These are phyloP conservation scores for Fusarium acutatum DNA, from an alignment of 2,329 filamentous ascomycete species.

Conservation along the genomic window DNA sequence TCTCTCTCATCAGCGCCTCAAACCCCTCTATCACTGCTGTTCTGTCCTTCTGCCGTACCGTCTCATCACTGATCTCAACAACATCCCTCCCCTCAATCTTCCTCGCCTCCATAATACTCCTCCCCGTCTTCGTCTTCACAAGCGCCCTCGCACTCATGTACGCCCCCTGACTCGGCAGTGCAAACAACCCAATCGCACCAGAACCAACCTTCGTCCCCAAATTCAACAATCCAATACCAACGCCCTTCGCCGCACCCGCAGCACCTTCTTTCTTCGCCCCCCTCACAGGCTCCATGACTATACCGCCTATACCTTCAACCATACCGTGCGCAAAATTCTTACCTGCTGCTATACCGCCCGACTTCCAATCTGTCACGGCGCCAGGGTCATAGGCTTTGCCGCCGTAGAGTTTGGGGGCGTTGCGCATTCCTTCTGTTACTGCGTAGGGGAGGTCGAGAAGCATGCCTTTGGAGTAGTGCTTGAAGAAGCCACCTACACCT, in stretches of 20 bases:
- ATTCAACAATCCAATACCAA: conserved; percentile 9
- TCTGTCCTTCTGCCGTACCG: fast-evolving
- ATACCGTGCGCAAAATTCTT: conserved; percentile 22
- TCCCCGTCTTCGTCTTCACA: neutral
- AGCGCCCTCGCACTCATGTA: conserved; percentile 3
- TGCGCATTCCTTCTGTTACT: conserved; percentile 29
- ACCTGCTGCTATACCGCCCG: neutral
- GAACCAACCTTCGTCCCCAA: neutral
- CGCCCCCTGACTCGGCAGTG: neutral
- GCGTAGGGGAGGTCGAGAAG: conserved; percentile 26
- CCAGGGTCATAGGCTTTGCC: conserved; percentile 10
- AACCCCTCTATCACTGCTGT: fast-evolving
- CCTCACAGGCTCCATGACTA: conserved; percentile 12
- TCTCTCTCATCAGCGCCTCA: fast-evolving
- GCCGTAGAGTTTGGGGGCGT: conserved; percentile 23
- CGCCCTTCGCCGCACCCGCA: conserved; percentile 5
- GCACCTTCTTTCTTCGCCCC: conserved; percentile 4
- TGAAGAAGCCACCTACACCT: conserved; percentile 21
- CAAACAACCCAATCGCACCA: neutral
- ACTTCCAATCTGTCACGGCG: conserved; percentile 11
- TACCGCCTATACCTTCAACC: conserved; percentile 5
- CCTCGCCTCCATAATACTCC: neutral
- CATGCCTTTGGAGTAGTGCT: conserved; percentile 19
- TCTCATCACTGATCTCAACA: neutral
- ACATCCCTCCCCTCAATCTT: neutral